Conservation (phyloP, 345 rosid species). For the Rubroshorea leprosula region DNA sequence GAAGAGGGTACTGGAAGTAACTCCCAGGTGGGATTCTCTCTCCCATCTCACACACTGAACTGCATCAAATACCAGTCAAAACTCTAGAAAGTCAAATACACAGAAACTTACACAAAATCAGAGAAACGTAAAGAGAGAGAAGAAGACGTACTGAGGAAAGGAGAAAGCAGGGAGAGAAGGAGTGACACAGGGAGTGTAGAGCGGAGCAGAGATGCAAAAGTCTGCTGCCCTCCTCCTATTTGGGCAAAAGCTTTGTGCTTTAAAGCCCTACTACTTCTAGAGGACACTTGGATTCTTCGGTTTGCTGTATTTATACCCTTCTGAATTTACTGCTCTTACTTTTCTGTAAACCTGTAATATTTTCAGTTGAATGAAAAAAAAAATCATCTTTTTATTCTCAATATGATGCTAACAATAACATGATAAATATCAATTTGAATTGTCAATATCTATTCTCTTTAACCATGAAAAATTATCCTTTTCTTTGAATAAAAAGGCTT, state of each 20-base stretch:
- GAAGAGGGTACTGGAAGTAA: constrained; percentile 82
- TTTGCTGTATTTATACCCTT: constrained; percentile 20
- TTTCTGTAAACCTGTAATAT: too few species aligned
- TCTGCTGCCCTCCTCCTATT: constrained; percentile 18
- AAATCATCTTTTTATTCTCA: too few species aligned
- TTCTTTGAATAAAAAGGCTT: too few species aligned
- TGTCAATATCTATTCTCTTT: too few species aligned
- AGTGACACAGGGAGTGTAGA: neutral
- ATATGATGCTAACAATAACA: too few species aligned
- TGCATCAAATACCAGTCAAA: constrained; percentile 17
- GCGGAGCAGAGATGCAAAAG: constrained; percentile 14
- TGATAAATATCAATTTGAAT: too few species aligned
- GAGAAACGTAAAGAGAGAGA: neutral
- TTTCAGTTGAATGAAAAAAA: too few species aligned
- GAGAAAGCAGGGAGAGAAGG: neutral
- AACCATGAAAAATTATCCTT: too few species aligned
- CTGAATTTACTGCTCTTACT: neutral
- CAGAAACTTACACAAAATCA: neutral
- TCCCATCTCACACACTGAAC: constrained; percentile 48
- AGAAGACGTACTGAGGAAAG: neutral
- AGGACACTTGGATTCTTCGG: constrained; percentile 20
- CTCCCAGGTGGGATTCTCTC: constrained; percentile 79
- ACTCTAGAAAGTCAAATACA: constrained; percentile 17
- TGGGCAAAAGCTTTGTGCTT: constrained; percentile 14
- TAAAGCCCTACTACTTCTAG: constrained; percentile 38